These are phyloP conservation scores for Parathielavia hyrcaniae DNA, from an alignment of 495 filamentous ascomycete species.

Conservation along the genomic window DNA sequence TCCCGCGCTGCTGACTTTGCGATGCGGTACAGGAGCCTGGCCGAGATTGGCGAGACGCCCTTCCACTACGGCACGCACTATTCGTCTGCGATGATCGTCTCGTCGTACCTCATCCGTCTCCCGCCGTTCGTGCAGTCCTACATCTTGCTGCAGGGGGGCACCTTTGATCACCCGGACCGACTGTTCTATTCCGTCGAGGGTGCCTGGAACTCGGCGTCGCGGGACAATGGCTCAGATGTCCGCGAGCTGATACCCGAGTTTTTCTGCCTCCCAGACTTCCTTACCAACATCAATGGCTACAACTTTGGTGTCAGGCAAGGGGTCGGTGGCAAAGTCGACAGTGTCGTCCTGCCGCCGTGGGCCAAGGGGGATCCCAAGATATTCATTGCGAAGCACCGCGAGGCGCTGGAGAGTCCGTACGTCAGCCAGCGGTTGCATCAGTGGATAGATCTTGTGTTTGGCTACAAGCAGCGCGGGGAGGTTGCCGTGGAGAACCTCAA, in stretches of 20 bases:
- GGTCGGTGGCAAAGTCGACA: slow-evolving; percentile 67
- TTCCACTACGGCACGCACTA: slow-evolving; percentile 99
- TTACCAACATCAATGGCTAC: slow-evolving; percentile 84
- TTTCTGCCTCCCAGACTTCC: slow-evolving; percentile 90
- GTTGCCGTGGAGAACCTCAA: slow-evolving; percentile 87
- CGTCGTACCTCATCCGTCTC: slow-evolving; percentile 88
- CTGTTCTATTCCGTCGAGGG: slow-evolving; percentile 90
- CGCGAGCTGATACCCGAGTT: slow-evolving; percentile 93
- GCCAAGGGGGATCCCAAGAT: slow-evolving; percentile 94
- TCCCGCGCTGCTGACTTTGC: slow-evolving; percentile 69
- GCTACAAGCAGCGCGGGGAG: slow-evolving; percentile 89
- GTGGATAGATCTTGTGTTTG: slow-evolving; percentile 96
- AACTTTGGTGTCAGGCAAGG: slow-evolving; percentile 87
- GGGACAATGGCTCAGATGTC: slow-evolving; percentile 86
- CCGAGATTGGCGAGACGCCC: slow-evolving; percentile 83
- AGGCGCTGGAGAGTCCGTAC: slow-evolving; percentile 89
- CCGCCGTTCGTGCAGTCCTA: slow-evolving; percentile 96
- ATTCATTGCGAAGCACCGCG: slow-evolving; percentile 88
- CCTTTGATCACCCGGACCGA: slow-evolving; percentile 90
- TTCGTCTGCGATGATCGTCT: slow-evolving; percentile 97
- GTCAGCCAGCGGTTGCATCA: slow-evolving; percentile 84
- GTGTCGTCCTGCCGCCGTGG: slow-evolving; percentile 86
- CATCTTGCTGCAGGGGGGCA: slow-evolving; percentile 93
- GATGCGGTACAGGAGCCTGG: slow-evolving; percentile 78
- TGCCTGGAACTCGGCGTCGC: slow-evolving; percentile 85